Evolutionary conservation across 306 rosid species (phyloP), one percentile per base, ranked within the genome.

Genomic region (Ziziphus jujuba): DNA sequence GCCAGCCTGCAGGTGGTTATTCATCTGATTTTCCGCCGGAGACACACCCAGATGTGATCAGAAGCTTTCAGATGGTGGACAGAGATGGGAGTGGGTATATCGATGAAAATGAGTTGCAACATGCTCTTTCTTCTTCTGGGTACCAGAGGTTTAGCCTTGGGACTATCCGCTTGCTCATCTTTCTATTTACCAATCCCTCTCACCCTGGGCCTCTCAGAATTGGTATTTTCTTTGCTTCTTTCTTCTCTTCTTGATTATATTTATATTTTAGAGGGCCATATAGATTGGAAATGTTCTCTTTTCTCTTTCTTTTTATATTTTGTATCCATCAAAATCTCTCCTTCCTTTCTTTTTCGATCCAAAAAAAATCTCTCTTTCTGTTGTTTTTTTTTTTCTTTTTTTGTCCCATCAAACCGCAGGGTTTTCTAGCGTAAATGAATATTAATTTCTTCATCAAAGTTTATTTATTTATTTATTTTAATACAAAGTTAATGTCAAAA

Each of bases 151-250:
- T 93, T 60, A 73, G 82, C 72, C 75, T 84, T 5, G 44, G 90
- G n/a, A 93, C 98, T 38, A 83, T 90, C 78, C 89, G 98, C 5
- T 80, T 93, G 56, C 96, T 93, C 54, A 81, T 90, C 56, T 93
- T 83, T 71, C 90, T 92, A 63, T 92, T 90, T 81, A 81, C 82
- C 54, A 81, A 74, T 22, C 88, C 89, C 4, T 28, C 33, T 28
- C 33, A 4, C 33, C 35, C 51, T 14, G 80, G 76, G 40, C 72
- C 88, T 38, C 75, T 77, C 61, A 69, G 82, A 68, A 61, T 90
- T 48, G 98, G 98, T 85, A 15, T 12, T 62, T 72, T 61, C 20
- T 24, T 63, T 52, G 59, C 17, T 13, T 12, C 1, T n/a, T 5
- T 6, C 15, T 34, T 63, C 17, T 70, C 19, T 14, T 43, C 67